Evolutionary conservation across 257 asterid genomes (phyloP).

Genomic region (Lantana camara): DNA sequence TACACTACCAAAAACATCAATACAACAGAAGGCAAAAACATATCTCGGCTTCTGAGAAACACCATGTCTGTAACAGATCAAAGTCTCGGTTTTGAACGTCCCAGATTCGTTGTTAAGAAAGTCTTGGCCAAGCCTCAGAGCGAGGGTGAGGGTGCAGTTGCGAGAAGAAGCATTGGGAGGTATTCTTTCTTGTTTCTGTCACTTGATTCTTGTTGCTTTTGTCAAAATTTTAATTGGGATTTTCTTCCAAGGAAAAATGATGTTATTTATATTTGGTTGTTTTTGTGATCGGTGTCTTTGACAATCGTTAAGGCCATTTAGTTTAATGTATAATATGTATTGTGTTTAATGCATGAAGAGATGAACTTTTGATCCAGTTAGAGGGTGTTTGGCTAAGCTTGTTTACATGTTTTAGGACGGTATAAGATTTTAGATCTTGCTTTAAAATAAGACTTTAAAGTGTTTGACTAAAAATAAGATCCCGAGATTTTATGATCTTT

Average conservation of each 20-base stretch:
- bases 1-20: slow-evolving; percentile 10
- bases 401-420: too few species aligned
- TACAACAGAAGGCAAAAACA: not conserved
- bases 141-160: slow-evolving; percentile 84
- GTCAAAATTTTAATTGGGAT: not conserved
- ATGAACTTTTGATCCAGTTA: too few species aligned
- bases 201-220: not conserved
- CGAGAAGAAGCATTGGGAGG: slow-evolving; percentile 94
- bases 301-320: too few species aligned
- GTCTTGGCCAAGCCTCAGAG: slow-evolving; percentile 68
- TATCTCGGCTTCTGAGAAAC: slow-evolving; percentile 18
- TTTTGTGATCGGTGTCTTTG: too few species aligned
- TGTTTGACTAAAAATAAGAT: too few species aligned
- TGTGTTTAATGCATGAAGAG: too few species aligned
- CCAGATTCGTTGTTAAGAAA: slow-evolving; percentile 72
- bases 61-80: slow-evolving; percentile 56
- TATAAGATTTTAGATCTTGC: too few species aligned
- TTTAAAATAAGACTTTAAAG: too few species aligned
- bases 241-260: not conserved
- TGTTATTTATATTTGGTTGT: too few species aligned
- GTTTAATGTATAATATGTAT: too few species aligned
- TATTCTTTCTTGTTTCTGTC: slow-evolving; percentile 9
- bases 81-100: slow-evolving; percentile 44
- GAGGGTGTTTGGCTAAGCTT: too few species aligned
- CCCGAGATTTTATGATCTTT: too few species aligned